A percentile compares a stretch with the other conserved stretches of the same genome.
These are phyloP conservation scores for Pseudonitzschia pungens DNA, from an alignment of 108 stramenopile species.

Conservation along the genomic window DNA sequence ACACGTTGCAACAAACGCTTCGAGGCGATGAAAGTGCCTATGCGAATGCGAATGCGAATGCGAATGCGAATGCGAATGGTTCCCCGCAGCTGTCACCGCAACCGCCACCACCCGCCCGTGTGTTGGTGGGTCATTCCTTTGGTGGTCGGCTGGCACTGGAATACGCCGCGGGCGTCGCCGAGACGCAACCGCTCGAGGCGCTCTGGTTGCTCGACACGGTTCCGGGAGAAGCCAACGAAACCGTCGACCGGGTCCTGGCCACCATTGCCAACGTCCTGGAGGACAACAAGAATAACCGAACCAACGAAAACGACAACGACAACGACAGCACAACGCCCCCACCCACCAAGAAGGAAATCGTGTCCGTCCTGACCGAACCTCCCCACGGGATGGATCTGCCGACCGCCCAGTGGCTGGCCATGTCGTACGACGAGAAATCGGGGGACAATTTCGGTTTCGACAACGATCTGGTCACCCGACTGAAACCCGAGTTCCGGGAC, in stretches of 20 bases:
- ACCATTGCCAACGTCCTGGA: constrained; percentile 33
- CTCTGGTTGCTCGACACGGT: constrained; percentile 82
- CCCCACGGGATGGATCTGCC: constrained; percentile 31
- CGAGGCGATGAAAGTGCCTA: constrained; percentile 5
- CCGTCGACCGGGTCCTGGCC: constrained; percentile 62
- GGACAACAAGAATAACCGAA: constrained; percentile 12
- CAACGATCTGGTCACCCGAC: constrained; percentile 54
- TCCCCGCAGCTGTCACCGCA: not conserved
- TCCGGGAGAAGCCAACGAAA: constrained; percentile 59
- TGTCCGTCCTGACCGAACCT: not conserved
- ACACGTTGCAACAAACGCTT: constrained; percentile 42
- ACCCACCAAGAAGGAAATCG: constrained; percentile 25
- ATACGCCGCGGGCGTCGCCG: constrained; percentile 38
- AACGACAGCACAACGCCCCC: not conserved
- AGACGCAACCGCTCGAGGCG: constrained; percentile 27
- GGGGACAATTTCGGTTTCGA: constrained; percentile 71
- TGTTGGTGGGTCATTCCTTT: constrained; percentile 80
- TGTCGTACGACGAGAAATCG: constrained; percentile 28
- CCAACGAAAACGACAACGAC: not conserved
- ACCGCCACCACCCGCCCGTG: not conserved
- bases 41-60: constrained; percentile 9
- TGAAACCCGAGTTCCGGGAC: constrained; percentile 60
- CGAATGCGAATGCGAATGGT: not conserved
- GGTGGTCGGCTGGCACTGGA: constrained; percentile 81
- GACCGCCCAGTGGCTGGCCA: constrained; percentile 55